phyloP scores from a whole-genome alignment of 2,329 filamentous ascomycete species.

The Calonectria ilicicola region DNA sequence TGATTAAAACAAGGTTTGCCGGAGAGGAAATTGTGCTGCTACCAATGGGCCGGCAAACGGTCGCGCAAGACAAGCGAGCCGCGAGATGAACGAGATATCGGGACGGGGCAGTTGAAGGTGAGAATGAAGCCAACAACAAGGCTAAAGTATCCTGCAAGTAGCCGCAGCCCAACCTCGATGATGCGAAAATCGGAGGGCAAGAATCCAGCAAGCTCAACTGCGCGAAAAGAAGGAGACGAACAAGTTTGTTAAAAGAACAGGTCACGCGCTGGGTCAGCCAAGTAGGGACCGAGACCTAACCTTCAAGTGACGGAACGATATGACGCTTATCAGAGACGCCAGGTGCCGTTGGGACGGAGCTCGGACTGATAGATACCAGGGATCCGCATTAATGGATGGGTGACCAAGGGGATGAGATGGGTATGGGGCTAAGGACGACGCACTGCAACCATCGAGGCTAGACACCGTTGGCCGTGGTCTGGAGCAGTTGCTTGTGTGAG shows the following conservation, averaged over 20 bases:
- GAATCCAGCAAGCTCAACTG: background rate
- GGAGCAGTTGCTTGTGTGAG: background rate
- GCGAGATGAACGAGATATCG: background rate
- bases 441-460: conserved; percentile 11
- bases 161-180: background rate
- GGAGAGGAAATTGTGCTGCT: background rate
- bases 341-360: conserved; percentile 24
- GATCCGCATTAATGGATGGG: conserved; percentile 10
- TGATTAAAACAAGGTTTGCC: conserved; percentile 1
- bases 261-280: conserved; percentile 17
- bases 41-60: background rate
- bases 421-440: conserved; percentile 12
- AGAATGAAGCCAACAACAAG: background rate
- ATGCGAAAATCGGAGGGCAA: background rate
- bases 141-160: background rate
- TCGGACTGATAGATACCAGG: conserved; percentile 16
- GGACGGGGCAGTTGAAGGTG: background rate
- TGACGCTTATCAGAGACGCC: conserved; percentile 40
- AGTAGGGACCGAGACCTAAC: conserved; percentile 22
- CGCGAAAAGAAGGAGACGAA: background rate
- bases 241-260: background rate
- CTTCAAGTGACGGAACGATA: conserved; percentile 25
- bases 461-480: conserved; percentile 1
- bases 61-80: background rate
- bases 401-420: conserved; percentile 15